Conservation (phyloP, 768 basidiomycete genomes). For the Podaxis sp. region DNA sequence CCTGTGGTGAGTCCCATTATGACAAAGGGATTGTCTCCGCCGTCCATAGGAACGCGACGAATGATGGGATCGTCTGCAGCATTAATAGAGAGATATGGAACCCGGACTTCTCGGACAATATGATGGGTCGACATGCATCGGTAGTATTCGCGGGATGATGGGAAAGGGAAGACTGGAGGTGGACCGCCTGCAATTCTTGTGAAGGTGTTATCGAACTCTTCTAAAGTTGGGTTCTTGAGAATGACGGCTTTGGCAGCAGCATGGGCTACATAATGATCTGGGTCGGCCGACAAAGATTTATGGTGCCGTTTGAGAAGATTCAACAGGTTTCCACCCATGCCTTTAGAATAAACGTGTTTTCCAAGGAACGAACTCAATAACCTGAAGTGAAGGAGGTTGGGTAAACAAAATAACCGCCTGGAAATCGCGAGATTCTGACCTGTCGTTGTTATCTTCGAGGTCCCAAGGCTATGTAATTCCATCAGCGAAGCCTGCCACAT, state of each 20-base stretch:
- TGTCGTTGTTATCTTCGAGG: slow-evolving; percentile 45
- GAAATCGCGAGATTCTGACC: slow-evolving; percentile 32
- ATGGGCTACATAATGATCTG: slow-evolving; percentile 50
- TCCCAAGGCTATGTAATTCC: slow-evolving; percentile 48
- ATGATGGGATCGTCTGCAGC: slow-evolving; percentile 80
- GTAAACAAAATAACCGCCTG: neutral
- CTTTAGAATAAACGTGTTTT: slow-evolving; percentile 69
- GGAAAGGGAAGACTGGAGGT: slow-evolving; percentile 52
- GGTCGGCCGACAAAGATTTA: slow-evolving; percentile 45
- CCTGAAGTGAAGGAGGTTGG: slow-evolving; percentile 33
- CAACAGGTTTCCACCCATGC: slow-evolving; percentile 74
- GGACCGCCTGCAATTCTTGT: slow-evolving; percentile 72
- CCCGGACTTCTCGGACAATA: slow-evolving; percentile 54
- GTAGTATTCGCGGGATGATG: slow-evolving; percentile 47
- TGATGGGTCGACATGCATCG: slow-evolving; percentile 59
- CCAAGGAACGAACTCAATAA: slow-evolving; percentile 55
- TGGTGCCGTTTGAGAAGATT: slow-evolving; percentile 55
- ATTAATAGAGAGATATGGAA: slow-evolving; percentile 77
- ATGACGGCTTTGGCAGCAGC: slow-evolving; percentile 44
- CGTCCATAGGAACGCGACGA: slow-evolving; percentile 57
- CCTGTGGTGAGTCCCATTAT: slow-evolving; percentile 59
- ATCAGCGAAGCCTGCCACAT: slow-evolving; percentile 20
- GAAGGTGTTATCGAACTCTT: slow-evolving; percentile 60
- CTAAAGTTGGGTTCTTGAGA: slow-evolving; percentile 53
- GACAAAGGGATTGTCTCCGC: slow-evolving; percentile 51